Base-by-base conservation (phyloP, 352 stramenopile species). In the Globisporangium viniferum region DNA sequence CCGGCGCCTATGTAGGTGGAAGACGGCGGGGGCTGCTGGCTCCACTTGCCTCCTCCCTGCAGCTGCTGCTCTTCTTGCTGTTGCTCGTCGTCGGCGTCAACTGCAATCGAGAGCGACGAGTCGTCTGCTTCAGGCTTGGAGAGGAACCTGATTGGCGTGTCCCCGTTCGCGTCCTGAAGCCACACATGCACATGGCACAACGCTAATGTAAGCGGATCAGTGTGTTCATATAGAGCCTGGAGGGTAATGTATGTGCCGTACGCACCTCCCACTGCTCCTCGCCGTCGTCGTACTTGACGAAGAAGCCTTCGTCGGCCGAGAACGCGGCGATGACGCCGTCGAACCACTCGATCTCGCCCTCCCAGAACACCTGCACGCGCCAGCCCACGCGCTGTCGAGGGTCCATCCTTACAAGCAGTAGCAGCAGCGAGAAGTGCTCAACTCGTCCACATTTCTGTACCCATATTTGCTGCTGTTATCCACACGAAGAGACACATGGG, bases 261-360 rank as follows among this genome's bases (percentile, higher is more conserved):
- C 53, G 51, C 9, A 69, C 74, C 80, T 93, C 86, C 86, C 86
- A 93, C 64, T 91, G 86, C 70, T 90, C 75, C 59, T 93, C 83
- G 35, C 86, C 82, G 64, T 93, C 86, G 58, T 90, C 82, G 55
- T 93, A 93, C 60, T 78, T 64, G n/a, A 93, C 72, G 63, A 80
- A 89, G 61, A 84, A 90, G 20, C 84, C 82, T 33, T 59, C 74
- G 18, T 76, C 66, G 1, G 61, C 24, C 1, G 69, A 69, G 35
- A 76, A 85, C 1, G 64, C 58, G 10, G 36, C 61, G n/a, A 92
- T 73, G n/a, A 78, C 66, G 12, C 86, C 86, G 5, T 88, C 74
- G 44, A 90, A 93, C 86, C 83, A 93, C 66, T 76, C 80, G 54
- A 69, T 67, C 31, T 92, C 82, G 15, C 73, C 80, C 65, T 88